These are phyloP conservation scores for Parasarocladium wereldwijsianum DNA, from an alignment of 2,329 filamentous ascomycete genomes.

Conservation along the genomic window DNA sequence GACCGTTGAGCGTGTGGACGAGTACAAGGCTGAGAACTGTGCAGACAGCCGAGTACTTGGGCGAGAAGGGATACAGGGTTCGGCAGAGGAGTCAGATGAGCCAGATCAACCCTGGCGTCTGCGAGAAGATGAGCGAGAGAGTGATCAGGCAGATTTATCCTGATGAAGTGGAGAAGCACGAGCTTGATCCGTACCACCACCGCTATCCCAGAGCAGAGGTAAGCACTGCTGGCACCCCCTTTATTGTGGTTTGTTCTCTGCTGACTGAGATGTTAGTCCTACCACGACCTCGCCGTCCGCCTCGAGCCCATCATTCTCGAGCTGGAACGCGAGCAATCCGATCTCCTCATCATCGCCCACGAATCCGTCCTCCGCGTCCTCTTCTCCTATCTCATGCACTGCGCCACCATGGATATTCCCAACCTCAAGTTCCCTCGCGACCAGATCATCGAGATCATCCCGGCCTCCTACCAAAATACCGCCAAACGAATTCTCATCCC, in stretches of 20 bases:
- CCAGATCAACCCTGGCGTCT: conserved; percentile 91
- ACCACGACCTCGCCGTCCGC: conserved; percentile 95
- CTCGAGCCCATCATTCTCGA: conserved; percentile 96
- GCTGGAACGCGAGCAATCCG: conserved; percentile 89
- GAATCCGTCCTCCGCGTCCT: conserved; percentile 94
- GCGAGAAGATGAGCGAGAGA: conserved; percentile 79
- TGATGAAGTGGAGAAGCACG: conserved; percentile 84
- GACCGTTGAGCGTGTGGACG: conserved; percentile 84
- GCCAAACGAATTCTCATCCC: conserved; percentile 83
- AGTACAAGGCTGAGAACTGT: conserved; percentile 82
- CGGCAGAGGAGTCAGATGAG: conserved; percentile 92
- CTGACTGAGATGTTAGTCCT: conserved; percentile 67
- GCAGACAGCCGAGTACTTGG: conserved; percentile 75
- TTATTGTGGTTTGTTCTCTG: too few species aligned
- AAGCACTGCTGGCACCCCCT: conserved; percentile 13
- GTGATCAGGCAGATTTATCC: conserved; percentile 72
- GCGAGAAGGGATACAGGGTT: conserved; percentile 67
- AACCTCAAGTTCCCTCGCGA: conserved; percentile 86
- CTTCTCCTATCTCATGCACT: conserved; percentile 97
- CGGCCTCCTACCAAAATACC: conserved; percentile 92
- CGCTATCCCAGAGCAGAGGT: conserved; percentile 90
- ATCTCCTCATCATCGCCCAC: conserved; percentile 95
- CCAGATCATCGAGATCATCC: conserved; percentile 98
- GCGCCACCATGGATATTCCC: conserved; percentile 88
- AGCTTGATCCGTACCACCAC: conserved; percentile 91